A percentile compares a stretch with the other conserved stretches of the same genome.
Evolutionary conservation across 78 protist genomes (phyloP).

Genomic region (Neovahlkampfia damariscottae): DNA sequence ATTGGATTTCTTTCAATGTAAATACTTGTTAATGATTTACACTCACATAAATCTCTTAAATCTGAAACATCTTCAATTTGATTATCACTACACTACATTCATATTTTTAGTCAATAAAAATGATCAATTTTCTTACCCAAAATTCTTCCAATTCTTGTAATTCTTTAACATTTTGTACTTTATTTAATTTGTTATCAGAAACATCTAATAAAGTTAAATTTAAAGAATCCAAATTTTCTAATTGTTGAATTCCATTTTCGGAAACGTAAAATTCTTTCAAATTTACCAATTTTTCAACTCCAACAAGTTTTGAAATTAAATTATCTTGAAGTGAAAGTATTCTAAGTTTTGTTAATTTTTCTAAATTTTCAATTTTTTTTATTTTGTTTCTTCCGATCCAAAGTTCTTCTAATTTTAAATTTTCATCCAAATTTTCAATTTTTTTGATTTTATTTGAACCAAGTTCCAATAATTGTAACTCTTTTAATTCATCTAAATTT

Average conservation of each 20-base stretch:
- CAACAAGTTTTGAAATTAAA: background rate
- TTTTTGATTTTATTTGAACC: background rate
- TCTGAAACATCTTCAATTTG: too few relatives aligned
- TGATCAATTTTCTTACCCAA: background rate
- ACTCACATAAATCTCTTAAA: too few relatives aligned
- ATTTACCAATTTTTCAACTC: background rate
- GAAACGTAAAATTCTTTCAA: background rate
- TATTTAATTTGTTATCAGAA: background rate
- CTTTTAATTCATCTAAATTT: background rate
- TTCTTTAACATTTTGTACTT: background rate
- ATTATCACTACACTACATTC: too few relatives aligned
- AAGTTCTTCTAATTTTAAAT: background rate
- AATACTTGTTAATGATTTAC: too few relatives aligned
- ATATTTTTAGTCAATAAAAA: background rate
- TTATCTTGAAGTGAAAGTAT: background rate
- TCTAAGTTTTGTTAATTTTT: background rate
- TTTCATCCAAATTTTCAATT: conserved; percentile 6
- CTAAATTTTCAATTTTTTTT: background rate
- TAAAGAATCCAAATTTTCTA: background rate
- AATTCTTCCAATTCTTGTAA: background rate
- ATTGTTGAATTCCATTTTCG: conserved; percentile 8
- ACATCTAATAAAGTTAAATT: background rate
- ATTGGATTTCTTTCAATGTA: background rate
- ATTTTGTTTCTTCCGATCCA: conserved; percentile 6
- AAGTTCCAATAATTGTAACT: background rate